A percentile compares a stretch with the other conserved stretches of the same genome.
These are phyloP conservation scores for Diplodia mutila DNA, from an alignment of 2,329 filamentous ascomycete genomes.

Conservation along the genomic window DNA sequence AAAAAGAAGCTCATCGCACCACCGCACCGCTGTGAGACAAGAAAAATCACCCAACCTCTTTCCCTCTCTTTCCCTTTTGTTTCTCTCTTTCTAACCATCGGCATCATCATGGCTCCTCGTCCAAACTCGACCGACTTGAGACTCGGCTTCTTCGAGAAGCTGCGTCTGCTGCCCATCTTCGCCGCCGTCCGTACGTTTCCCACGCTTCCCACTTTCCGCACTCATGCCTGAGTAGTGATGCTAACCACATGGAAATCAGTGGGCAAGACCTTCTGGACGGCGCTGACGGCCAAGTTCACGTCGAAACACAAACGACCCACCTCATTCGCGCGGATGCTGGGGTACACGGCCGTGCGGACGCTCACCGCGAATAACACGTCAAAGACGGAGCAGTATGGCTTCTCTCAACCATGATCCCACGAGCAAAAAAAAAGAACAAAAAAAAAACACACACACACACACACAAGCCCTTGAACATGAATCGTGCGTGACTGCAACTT, in stretches of 20 bases:
- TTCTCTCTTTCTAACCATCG: background rate
- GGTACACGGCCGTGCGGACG: background rate
- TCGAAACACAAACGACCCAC: constrained; percentile 3
- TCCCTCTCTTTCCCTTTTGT: too few species aligned
- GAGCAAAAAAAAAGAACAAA: background rate
- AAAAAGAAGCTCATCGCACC: background rate
- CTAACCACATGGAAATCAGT: background rate
- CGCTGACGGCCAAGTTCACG: background rate
- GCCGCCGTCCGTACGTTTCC: constrained; percentile 14
- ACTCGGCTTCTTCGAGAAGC: constrained; percentile 17
- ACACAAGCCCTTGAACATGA: too few species aligned
- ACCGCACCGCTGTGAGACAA: background rate
- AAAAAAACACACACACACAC: too few species aligned
- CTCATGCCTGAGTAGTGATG: too few species aligned
- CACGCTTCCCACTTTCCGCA: too few species aligned
- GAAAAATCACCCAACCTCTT: too few species aligned
- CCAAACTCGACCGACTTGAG: constrained; percentile 10
- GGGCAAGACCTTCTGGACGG: background rate
- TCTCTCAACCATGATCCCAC: background rate
- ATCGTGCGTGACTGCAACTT: background rate
- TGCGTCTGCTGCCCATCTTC: constrained; percentile 6
- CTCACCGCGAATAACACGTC: background rate
- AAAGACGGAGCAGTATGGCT: constrained; percentile 5
- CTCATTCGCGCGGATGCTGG: background rate
- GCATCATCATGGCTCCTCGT: constrained; percentile 7